These are phyloP conservation scores for Eucalyptus coolabah DNA, from an alignment of 345 rosid species.

Conservation along the genomic window DNA sequence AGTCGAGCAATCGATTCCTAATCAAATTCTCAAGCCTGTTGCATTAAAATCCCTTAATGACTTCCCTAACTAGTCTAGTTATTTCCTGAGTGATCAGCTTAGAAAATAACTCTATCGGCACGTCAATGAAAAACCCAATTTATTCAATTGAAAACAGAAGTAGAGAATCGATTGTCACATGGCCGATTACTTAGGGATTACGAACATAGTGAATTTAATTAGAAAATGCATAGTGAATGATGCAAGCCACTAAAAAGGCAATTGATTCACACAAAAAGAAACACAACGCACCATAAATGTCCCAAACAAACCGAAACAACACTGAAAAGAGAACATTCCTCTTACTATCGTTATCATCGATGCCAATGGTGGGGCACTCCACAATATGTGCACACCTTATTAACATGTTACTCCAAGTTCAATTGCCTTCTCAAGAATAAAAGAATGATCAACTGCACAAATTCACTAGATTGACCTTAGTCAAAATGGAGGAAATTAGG, in stretches of 20 bases:
- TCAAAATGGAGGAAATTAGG: not conserved
- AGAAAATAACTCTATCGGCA: too few relatives aligned
- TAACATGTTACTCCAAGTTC: not conserved
- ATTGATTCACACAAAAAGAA: not conserved
- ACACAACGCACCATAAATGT: not conserved
- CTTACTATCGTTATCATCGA: not conserved
- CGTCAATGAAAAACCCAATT: too few relatives aligned
- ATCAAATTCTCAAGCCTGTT: too few relatives aligned
- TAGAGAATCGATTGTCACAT: too few relatives aligned
- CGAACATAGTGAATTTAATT: not conserved
- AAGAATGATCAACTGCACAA: not conserved
- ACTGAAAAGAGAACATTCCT: not conserved
- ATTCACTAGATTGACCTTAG: not conserved
- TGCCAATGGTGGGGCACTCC: not conserved
- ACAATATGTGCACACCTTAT: not conserved
- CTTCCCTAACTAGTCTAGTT: too few relatives aligned
- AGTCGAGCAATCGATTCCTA: fast-evolving
- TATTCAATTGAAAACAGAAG: too few relatives aligned
- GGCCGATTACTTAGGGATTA: not conserved
- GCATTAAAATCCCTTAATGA: too few relatives aligned
- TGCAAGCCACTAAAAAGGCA: not conserved
- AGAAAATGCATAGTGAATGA: not conserved
- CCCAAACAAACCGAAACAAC: not conserved
- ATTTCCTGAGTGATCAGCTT: too few relatives aligned
- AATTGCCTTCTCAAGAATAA: not conserved